Percentiles rank a stretch among this genome's conserved stretches.
phyloP scores from a whole-genome alignment of 352 stramenopile genomes.

The Pythium plurisporium region DNA sequence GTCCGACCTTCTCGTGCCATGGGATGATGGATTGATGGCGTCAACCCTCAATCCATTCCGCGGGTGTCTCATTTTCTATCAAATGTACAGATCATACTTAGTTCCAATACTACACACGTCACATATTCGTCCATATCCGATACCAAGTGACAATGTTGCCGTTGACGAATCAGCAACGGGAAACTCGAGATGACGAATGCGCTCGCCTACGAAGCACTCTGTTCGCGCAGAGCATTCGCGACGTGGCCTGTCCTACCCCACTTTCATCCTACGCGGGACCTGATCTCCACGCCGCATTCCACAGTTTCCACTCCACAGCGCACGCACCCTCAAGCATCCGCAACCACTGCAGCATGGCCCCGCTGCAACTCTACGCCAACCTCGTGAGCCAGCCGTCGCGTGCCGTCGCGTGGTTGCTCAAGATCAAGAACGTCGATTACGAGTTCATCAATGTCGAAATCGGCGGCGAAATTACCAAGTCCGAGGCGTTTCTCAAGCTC shows the following conservation, averaged over 20 bases:
- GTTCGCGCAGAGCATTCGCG: too few species aligned
- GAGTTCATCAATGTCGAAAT: slow-evolving; percentile 27
- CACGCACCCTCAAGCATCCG: background rate
- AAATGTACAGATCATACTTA: background rate
- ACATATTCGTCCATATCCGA: background rate
- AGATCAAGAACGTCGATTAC: slow-evolving; percentile 35
- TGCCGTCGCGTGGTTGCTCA: slow-evolving; percentile 32
- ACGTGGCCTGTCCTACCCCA: too few species aligned
- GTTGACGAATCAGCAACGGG: slow-evolving; percentile 4
- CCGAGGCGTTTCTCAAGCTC: slow-evolving; percentile 35
- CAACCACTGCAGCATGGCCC: background rate
- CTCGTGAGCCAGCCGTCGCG: slow-evolving; percentile 54
- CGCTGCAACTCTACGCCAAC: slow-evolving; percentile 56
- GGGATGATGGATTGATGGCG: background rate
- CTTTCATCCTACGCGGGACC: too few species aligned
- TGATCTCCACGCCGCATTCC: too few species aligned
- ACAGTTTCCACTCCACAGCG: background rate
- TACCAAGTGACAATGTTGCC: background rate
- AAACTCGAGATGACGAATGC: too few species aligned
- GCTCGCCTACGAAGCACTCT: too few species aligned
- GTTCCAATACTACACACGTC: background rate
- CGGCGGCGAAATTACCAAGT: slow-evolving; percentile 21
- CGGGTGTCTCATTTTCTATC: slow-evolving; percentile 1
- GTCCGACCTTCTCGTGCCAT: too few species aligned
- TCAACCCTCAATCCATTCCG: background rate